Evolutionary conservation across 2,329 filamentous ascomycete genomes (phyloP), one percentile per base, ranked within the genome.

Genomic region (Phialophora tarda): DNA sequence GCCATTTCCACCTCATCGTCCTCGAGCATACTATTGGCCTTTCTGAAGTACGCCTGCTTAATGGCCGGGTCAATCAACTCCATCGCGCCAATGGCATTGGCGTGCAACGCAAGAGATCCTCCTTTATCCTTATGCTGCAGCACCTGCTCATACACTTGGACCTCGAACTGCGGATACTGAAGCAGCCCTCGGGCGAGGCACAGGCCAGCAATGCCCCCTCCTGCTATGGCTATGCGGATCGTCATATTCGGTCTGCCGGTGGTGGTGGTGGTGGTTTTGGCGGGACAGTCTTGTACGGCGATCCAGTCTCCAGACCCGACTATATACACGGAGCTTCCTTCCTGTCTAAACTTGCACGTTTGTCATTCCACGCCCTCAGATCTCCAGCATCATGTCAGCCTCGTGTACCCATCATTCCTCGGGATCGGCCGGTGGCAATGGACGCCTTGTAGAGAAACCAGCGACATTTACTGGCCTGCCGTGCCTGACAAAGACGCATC

Each of bases 21-120:
- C 17, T 34, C 44, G 17, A 55, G 30, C 59, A 62, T 62, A 30
- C 48, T 54, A 28, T 62, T 62, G 14, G 59, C 59, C 30, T 62
- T 62, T 21, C 59, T 47, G 59, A 62, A 62, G 28, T 38, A 62
- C 41, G 28, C 21, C 30, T 62, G 47, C 26, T 62, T 62, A 3
- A 62, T 30, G 23, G 30, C 48, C 26, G 59, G 47, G 34, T 62
- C 59, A 24, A 62, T 54, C 14, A 53, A n/a, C 14, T 34, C 59
- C 59, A 62, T 62, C 23, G 59, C 59, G 1, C 28, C 24, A 44
- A 54, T 62, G 24, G 59, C 59, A 28, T 62, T 55, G 14, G 47
- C 51, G 21, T 62, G 47, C 51, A 62, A 32, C 2, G 59, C 48
- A 14, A 54, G 30, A 11, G 34, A 10, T n/a, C 47, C 44, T 8